Base-by-base conservation (phyloP, 495 filamentous ascomycete genomes). In the Podospora anserina region DNA sequence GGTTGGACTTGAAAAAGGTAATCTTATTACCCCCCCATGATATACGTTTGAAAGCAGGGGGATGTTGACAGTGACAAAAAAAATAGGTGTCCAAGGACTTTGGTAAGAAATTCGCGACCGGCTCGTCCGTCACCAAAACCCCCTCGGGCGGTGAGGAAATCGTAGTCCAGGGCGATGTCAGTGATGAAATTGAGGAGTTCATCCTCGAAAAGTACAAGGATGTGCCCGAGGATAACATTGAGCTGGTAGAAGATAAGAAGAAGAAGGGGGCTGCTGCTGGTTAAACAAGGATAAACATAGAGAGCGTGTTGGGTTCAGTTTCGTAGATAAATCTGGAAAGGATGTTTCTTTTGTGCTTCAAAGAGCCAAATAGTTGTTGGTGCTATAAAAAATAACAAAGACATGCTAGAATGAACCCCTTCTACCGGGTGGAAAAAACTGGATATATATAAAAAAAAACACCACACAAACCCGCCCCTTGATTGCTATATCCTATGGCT, bases 161-260 rank as follows among this genome's bases (percentile, higher is more conserved):
- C 76, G 94, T 96, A 39, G 93, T 99, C 55, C 95, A 99, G 79
- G 95, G 95, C 16, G 95, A 99, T 80, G 88, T 97, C 71, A 96
- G 93, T 78, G 93, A 93, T 75, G 95, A 98, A 78, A 90, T 99
- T 65, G 87, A 90, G 72, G 96, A 98, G 71, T 97, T 91, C 82
- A 77, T 99, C 67, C 77, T 90, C 69, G 94, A 97, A 76, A 88
- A 89, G 71, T 94, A 96, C 76, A 88, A 87, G 72, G 86, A 88
- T 54, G 89, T 98, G 62, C 94, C 95, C 5, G 92, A 95, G 77
- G 91, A 93, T 75, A 97, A 99, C 80, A 90, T 98, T 68, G 96
- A 98, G 78, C 79, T 92, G 70, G 87, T 97, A 16, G 93, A 97
- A 80, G 92, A 96, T 76, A 95, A 94, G 86, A 94, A 94, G 85